Evolutionary conservation across 768 basidiomycete genomes (phyloP), one percentile per base, ranked within the genome.

Genomic region (Boletus rubescentipes): DNA sequence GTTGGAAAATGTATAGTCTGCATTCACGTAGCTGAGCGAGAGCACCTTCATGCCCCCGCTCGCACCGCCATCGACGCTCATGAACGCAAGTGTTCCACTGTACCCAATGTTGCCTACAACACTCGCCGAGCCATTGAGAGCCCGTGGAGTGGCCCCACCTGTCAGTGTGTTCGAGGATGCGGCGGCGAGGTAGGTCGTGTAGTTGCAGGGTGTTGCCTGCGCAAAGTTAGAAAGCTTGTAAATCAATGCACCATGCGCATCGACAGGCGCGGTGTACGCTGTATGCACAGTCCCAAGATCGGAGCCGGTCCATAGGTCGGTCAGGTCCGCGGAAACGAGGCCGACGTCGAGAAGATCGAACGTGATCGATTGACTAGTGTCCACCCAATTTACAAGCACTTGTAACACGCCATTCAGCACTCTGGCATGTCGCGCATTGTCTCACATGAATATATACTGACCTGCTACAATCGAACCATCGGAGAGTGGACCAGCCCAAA

Each of bases 381-480:
- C 10, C 36, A 34, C 4, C 59, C 52, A 60, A 32, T 54, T 51
- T 21, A 58, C 5, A 6, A 54, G 41, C 5, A 60, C 59, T 54
- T 46, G 5, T 16, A 14, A 11, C 2, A n/a, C 1, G 20, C 12
- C 9, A 29, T 14, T 47, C 5, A 44, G 16, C 12, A 6, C 9
- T 20, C 14, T 16, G 14, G 20, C 15, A 21, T 18, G n/a, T 9
- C 5, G 0, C 16, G 7, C 7, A 18, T 4, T 38, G 1, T 11
- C 20, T 43, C 2, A 15, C 7, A 35, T 18, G 26, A 7, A 43
- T 5, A 3, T 7, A 14, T 41, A 32, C 55, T 48, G 37, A 58
- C 59, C 41, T 48, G 10, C 37, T 16, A 58, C 31, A 20, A 29
- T 2, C 4, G 42, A 58, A 18, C 49, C 56, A 11, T 54, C 49